phyloP scores from a whole-genome alignment of 805 yeast genomes.

The Candida jianshihensis region DNA sequence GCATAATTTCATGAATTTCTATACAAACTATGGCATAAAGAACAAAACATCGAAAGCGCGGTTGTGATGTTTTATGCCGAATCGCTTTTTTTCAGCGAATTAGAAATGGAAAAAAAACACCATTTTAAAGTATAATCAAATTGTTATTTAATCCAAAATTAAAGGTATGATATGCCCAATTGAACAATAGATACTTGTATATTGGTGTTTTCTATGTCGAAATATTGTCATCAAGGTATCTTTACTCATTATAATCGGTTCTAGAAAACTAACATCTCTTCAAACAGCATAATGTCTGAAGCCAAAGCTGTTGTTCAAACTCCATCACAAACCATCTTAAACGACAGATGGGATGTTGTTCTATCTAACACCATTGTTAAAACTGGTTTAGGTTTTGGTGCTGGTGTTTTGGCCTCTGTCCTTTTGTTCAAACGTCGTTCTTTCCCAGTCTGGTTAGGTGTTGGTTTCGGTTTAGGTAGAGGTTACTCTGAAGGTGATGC shows the following conservation, averaged over 20 bases:
- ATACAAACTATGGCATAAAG: no score
- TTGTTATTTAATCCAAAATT: no score
- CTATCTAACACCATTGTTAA: conserved; percentile 90
- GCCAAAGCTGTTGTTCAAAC: conserved; percentile 24
- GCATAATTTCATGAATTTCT: no score
- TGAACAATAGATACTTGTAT: no score
- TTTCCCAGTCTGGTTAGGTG: conserved; percentile 96
- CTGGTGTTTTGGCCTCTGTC: conserved; percentile 90
- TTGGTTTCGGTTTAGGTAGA: conserved; percentile 97
- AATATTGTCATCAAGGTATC: no score
- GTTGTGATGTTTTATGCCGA: not conserved
- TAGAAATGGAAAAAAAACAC: not conserved
- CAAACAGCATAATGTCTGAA: conserved; percentile 10
- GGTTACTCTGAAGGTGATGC: conserved; percentile 99
- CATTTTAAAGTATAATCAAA: not conserved
- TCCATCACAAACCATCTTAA: conserved; percentile 51
- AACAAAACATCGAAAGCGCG: no score
- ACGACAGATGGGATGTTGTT: conserved; percentile 91
- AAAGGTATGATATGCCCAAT: no score
- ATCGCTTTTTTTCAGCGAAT: conserved; percentile 1
- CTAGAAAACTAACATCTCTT: conserved; percentile 1
- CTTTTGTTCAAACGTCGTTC: conserved; percentile 87
- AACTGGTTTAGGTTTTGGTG: conserved; percentile 94
- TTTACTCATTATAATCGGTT: no score
- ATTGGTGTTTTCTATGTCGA: no score